These are phyloP conservation scores for Conringia planisiliqua DNA, from an alignment of 345 rosid species.

Conservation along the genomic window DNA sequence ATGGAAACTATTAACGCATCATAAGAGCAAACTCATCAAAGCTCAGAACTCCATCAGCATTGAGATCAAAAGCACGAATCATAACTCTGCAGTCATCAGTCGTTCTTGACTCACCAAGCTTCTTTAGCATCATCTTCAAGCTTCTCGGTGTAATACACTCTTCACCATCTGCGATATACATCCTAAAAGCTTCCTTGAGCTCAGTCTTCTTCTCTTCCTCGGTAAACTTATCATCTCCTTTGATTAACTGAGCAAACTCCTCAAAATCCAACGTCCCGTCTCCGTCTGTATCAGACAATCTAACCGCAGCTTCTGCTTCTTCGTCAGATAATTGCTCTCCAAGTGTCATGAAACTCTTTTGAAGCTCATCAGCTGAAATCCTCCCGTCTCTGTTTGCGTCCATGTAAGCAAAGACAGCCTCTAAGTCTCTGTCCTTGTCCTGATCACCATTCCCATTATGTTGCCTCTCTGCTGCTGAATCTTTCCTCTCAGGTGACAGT, in stretches of 20 bases:
- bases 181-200: conserved; percentile 52
- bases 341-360: conserved; percentile 40
- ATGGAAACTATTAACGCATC: conserved; percentile 42
- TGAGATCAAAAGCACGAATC: conserved; percentile 60
- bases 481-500: conserved; percentile 15
- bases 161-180: conserved; percentile 54
- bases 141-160: conserved; percentile 58
- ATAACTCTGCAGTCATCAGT: conserved; percentile 57
- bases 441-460: background rate
- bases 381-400: conserved; percentile 63
- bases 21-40: conserved; percentile 66
- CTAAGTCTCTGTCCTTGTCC: conserved; percentile 21
- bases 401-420: conserved; percentile 48
- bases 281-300: conserved; percentile 48
- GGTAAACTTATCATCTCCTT: conserved; percentile 24
- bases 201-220: conserved; percentile 45
- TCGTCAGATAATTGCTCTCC: conserved; percentile 50
- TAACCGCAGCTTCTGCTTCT: conserved; percentile 55
- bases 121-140: conserved; percentile 51
- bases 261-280: conserved; percentile 56
- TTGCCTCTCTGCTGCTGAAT: background rate
- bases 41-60: conserved; percentile 66
- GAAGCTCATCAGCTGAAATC: conserved; percentile 50
- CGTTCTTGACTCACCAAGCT: conserved; percentile 50
- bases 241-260: conserved; percentile 52